These are phyloP conservation scores for Ophiostoma montium DNA, from an alignment of 2,329 filamentous ascomycete genomes.

Conservation along the genomic window DNA sequence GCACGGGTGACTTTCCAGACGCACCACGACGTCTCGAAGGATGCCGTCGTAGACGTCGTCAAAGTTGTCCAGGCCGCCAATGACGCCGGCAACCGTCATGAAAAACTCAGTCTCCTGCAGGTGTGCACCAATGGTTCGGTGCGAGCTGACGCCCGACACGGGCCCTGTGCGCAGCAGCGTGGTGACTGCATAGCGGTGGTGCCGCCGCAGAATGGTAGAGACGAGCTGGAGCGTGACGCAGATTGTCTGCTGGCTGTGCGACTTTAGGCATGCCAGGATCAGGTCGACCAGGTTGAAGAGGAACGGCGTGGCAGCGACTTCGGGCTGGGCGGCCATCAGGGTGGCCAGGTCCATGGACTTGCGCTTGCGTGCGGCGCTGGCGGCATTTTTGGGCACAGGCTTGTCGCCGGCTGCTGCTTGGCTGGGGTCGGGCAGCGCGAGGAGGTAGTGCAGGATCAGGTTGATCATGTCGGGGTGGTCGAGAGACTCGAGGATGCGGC, in stretches of 20 bases:
- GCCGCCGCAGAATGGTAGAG: conserved; percentile 71
- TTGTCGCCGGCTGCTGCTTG: conserved; percentile 15
- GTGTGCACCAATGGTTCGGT: conserved; percentile 57
- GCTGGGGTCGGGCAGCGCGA: conserved; percentile 57
- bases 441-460: conserved; percentile 80
- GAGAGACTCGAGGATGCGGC: conserved; percentile 76
- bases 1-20: conserved; percentile 60
- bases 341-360: conserved; percentile 82
- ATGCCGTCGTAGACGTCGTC: conserved; percentile 60
- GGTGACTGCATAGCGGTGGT: conserved; percentile 73
- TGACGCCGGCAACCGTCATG: conserved; percentile 49
- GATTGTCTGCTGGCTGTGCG: conserved; percentile 76
- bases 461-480: conserved; percentile 92
- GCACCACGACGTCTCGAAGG: conserved; percentile 53
- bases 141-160: conserved; percentile 21
- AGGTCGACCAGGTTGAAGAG: conserved; percentile 91
- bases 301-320: conserved; percentile 61
- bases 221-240: conserved; percentile 78
- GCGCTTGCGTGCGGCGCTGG: conserved; percentile 60
- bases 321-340: conserved; percentile 61
- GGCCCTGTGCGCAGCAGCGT: conserved; percentile 58
- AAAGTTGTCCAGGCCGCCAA: conserved; percentile 56
- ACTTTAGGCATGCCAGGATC: conserved; percentile 70
- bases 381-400: conserved; percentile 25
- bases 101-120: conserved; percentile 62